phyloP scores from a whole-genome alignment of 371 early-diverging fungal genomes.

The Entomophthora muscae region DNA sequence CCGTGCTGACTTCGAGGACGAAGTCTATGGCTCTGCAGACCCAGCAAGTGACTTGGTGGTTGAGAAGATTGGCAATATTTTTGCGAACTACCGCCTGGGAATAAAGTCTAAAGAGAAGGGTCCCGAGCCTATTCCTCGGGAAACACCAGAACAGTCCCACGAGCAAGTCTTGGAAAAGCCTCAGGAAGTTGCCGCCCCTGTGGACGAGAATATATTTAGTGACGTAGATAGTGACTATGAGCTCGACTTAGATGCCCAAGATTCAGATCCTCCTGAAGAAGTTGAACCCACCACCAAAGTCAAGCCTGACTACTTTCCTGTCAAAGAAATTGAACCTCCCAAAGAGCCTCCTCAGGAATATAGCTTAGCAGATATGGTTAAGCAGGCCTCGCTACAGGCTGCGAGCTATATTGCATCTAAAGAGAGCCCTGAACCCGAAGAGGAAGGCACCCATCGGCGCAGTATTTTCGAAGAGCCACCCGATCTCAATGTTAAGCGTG shows the following conservation, averaged over 20 bases:
- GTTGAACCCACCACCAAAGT: slow-evolving; percentile 12
- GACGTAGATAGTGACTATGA: slow-evolving; percentile 67
- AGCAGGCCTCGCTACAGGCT: background rate
- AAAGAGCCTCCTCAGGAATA: background rate
- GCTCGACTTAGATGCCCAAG: slow-evolving; percentile 20
- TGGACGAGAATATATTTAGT: slow-evolving; percentile 71
- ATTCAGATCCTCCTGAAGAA: slow-evolving; percentile 1
- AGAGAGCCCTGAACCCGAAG: background rate
- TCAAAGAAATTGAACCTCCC: slow-evolving; percentile 10
- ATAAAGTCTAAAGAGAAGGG: slow-evolving; percentile 16
- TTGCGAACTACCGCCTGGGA: slow-evolving; percentile 27
- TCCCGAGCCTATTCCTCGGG: slow-evolving; percentile 9
- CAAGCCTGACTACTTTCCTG: slow-evolving; percentile 7
- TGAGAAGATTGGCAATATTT: slow-evolving; percentile 47
- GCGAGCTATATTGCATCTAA: background rate
- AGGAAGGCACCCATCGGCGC: background rate
- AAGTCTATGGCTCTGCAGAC: slow-evolving; percentile 15
- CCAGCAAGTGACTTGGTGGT: slow-evolving; percentile 45
- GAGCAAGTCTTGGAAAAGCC: background rate
- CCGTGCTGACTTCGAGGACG: slow-evolving; percentile 27
- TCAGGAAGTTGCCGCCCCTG: slow-evolving; percentile 22
- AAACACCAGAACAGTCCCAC: background rate
- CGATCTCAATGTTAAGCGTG: background rate
- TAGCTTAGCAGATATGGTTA: slow-evolving; percentile 10
- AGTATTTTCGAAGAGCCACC: background rate